Base-by-base conservation (phyloP, 495 filamentous ascomycete species). In the Annulohypoxylon stygium region DNA sequence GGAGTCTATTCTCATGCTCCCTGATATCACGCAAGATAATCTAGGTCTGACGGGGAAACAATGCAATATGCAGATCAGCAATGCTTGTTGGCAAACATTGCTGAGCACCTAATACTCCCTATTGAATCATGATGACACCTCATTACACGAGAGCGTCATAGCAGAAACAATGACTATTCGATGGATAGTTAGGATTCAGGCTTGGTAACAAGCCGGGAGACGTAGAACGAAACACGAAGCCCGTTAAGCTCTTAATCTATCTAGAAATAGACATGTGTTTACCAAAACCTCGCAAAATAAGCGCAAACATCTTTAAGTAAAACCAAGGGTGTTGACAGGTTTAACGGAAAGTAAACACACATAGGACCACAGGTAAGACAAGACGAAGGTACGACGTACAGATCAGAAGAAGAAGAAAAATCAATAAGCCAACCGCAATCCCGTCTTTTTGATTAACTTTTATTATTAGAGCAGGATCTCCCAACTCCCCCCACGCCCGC, bases 381-480 rank as follows among this genome's bases (percentile, higher is more conserved):
- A 65, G 30, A 33, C 58, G 51, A 51, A 63, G 43, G 26, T 53
- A 58, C 37, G 14, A 45, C 12, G 47, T 30, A 67, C 41, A 34
- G 45, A 48, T 25, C 36, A 11, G 11, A 45, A 25, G n/a, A 54
- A 23, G 30, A 6, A 30, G 2, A 30, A 30, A 41, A 61, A 9
- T 57, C 20, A 11, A 18, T n/a, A 26, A 26, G 5, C 55, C 57
- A 65, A 66, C 66, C 55, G 51, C 33, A 33, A 25, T 69, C 30
- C 53, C 65, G 36, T 4, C 8, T 14, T 11, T 47, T 63, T 45
- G 14, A 70, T 41, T 67, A 43, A 67, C 23, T 61, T 53, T 69
- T 30, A 65, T 69, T 61, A 69, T 55, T 65, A 65, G 54, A 69
- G 53, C 61, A 65, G 4, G 51, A 43, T 36, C 58, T 37, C 64